A percentile compares a stretch with the other conserved stretches of the same genome.
These are phyloP conservation scores for Neofusicoccum ribis DNA, from an alignment of 2,329 filamentous ascomycete genomes.

Conservation along the genomic window DNA sequence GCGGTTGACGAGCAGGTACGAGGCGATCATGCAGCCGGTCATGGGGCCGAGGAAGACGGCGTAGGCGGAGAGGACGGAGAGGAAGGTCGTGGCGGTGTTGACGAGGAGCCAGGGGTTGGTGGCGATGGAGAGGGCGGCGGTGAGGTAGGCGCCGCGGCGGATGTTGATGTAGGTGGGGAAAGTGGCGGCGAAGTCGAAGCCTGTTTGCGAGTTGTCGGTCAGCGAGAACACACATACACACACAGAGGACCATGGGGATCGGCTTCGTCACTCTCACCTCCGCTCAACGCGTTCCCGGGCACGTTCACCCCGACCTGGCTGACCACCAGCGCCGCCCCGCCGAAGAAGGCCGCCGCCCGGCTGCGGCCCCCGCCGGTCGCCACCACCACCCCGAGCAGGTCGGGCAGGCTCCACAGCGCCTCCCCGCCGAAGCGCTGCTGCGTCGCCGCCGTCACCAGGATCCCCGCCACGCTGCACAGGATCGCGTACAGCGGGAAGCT, in stretches of 20 bases:
- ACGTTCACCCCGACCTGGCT: slow-evolving; percentile 22
- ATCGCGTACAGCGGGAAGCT: slow-evolving; percentile 41
- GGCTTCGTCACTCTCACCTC: too few relatives aligned
- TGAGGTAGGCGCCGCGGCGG: slow-evolving; percentile 25
- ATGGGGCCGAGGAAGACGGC: slow-evolving; percentile 30
- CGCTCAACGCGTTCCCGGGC: slow-evolving; percentile 9
- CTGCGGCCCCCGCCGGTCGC: slow-evolving; percentile 25
- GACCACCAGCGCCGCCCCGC: background rate
- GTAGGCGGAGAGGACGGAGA: slow-evolving; percentile 35
- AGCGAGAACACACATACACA: background rate
- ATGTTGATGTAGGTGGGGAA: slow-evolving; percentile 20
- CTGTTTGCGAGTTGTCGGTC: slow-evolving; percentile 19
- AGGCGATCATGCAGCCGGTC: slow-evolving; percentile 21
- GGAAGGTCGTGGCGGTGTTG: slow-evolving; percentile 16
- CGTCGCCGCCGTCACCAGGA: slow-evolving; percentile 44
- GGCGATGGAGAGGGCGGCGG: too few relatives aligned
- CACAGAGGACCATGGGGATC: too few relatives aligned
- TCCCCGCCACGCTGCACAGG: slow-evolving; percentile 40
- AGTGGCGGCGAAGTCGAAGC: slow-evolving; percentile 6
- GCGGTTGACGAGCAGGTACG: slow-evolving; percentile 23
- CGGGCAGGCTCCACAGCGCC: slow-evolving; percentile 42
- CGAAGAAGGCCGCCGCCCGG: background rate
- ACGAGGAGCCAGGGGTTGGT: too few relatives aligned
- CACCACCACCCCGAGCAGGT: slow-evolving; percentile 26
- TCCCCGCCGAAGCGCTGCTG: slow-evolving; percentile 33